phyloP scores from a whole-genome alignment of 768 basidiomycete species.

The Lactifluus piperatus region DNA sequence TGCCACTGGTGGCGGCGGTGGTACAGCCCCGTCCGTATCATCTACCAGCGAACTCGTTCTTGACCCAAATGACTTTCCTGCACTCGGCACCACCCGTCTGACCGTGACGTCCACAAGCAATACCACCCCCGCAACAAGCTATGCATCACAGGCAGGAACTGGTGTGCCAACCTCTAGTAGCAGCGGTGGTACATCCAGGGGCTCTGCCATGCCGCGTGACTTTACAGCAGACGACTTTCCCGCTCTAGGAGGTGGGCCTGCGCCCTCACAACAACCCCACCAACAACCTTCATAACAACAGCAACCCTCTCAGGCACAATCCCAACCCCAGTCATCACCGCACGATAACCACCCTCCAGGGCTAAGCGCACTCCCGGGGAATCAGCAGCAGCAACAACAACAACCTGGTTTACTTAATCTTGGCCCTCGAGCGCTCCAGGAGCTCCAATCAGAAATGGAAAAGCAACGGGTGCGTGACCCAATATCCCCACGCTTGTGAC shows the following conservation, averaged over 20 bases:
- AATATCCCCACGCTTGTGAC: constrained; percentile 1
- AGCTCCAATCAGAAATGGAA: constrained; percentile 54
- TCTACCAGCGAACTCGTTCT: constrained; percentile 69
- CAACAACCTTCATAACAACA: constrained; percentile 25
- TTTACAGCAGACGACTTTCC: constrained; percentile 87
- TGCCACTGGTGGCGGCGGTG: constrained; percentile 15
- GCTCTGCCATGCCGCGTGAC: constrained; percentile 43
- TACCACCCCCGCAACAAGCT: constrained; percentile 46
- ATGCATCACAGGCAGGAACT: constrained; percentile 75
- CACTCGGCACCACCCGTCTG: constrained; percentile 57
- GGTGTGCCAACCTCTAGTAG: constrained; percentile 41
- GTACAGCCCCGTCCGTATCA: constrained; percentile 49
- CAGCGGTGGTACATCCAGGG: constrained; percentile 25
- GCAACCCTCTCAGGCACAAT: constrained; percentile 13
- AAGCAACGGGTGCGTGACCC: constrained; percentile 54
- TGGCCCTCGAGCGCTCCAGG: constrained; percentile 30
- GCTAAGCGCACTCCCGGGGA: constrained; percentile 53
- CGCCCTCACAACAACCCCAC: constrained; percentile 33
- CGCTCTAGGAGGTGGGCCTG: constrained; percentile 63
- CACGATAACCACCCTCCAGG: constrained; percentile 55
- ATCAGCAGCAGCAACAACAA: constrained; percentile 43
- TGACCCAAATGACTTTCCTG: constrained; percentile 83
- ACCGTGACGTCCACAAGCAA: constrained; percentile 30
- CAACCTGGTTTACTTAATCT: constrained; percentile 59
- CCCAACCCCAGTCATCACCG: constrained; percentile 27